phyloP scores from a whole-genome alignment of 1,139 yeast species.

The Trichomonascaceae sp. region DNA sequence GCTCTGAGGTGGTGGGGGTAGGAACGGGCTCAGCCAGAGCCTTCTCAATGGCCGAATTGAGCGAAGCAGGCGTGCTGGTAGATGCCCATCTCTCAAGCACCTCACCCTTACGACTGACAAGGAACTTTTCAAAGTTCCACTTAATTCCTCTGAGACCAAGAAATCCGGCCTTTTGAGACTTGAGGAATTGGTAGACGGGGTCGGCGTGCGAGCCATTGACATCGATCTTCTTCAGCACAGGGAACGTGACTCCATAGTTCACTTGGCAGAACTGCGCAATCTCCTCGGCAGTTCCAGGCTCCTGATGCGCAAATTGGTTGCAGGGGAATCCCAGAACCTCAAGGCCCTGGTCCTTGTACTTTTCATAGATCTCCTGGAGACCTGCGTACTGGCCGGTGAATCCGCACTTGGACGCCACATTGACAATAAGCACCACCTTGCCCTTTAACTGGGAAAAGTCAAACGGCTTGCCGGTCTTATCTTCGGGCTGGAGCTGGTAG shows the following conservation, averaged over 20 bases:
- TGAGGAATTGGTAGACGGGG: slow-evolving; percentile 69
- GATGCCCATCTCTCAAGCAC: slow-evolving; percentile 64
- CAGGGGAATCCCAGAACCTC: slow-evolving; percentile 86
- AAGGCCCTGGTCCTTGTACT: slow-evolving; percentile 63
- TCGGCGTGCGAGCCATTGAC: slow-evolving; percentile 79
- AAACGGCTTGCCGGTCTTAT: slow-evolving; percentile 47
- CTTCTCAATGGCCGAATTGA: slow-evolving; percentile 37
- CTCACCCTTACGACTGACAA: slow-evolving; percentile 56
- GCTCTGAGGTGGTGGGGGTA: too few relatives aligned
- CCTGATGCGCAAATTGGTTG: slow-evolving; percentile 83
- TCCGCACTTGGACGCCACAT: slow-evolving; percentile 74
- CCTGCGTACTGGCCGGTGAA: slow-evolving; percentile 58
- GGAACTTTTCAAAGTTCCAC: slow-evolving; percentile 94
- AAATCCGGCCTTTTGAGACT: slow-evolving; percentile 47
- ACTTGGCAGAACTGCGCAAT: slow-evolving; percentile 50
- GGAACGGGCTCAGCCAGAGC: slow-evolving; percentile 23
- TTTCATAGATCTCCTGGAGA: slow-evolving; percentile 68
- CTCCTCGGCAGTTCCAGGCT: slow-evolving; percentile 59
- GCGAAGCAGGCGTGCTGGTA: slow-evolving; percentile 48
- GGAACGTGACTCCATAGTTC: slow-evolving; percentile 78
- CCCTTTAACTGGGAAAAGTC: slow-evolving; percentile 65
- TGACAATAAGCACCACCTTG: slow-evolving; percentile 81
- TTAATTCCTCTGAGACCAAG: slow-evolving; percentile 71
- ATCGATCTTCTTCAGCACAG: slow-evolving; percentile 71
- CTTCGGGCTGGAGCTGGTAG: slow-evolving; percentile 46